Conservation (phyloP, 345 rosid species). For the Alliaria petiolata region DNA sequence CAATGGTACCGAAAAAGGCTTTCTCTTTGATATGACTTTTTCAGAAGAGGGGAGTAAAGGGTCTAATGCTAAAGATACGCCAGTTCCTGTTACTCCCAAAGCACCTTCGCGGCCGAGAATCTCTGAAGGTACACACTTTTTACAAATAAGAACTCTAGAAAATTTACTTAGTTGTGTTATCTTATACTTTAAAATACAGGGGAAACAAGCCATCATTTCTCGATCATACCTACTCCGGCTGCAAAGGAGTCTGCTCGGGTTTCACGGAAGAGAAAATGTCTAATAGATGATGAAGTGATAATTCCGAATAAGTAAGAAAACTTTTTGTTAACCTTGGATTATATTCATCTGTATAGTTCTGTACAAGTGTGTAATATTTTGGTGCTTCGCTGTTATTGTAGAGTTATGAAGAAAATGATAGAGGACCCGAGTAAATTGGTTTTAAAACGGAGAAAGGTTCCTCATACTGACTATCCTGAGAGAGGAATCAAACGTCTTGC, state of each 20-base stretch:
- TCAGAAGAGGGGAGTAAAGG: conserved; percentile 21
- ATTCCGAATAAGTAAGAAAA: conserved; percentile 65
- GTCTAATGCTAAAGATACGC: conserved; percentile 27
- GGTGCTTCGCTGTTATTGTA: conserved; percentile 32
- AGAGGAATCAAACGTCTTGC: conserved; percentile 42
- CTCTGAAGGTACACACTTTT: conserved; percentile 31
- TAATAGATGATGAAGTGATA: conserved; percentile 50
- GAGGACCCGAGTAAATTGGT: conserved; percentile 63
- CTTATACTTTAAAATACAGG: conserved; percentile 34
- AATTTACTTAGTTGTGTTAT: not conserved
- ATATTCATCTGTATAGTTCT: not conserved
- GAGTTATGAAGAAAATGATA: conserved; percentile 48
- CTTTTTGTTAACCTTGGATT: not conserved
- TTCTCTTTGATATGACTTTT: conserved; percentile 16
- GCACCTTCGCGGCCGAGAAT: conserved; percentile 40
- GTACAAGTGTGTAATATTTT: not conserved
- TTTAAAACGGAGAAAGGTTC: conserved; percentile 45
- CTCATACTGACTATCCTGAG: conserved; percentile 35
- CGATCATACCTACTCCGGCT: conserved; percentile 58
- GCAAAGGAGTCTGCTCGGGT: conserved; percentile 46
- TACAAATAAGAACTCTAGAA: not conserved
- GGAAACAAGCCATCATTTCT: conserved; percentile 39
- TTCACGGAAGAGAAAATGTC: conserved; percentile 55
- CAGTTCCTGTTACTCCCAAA: conserved; percentile 35
- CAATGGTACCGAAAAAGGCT: conserved; percentile 25